Base-by-base conservation (phyloP, 2,329 filamentous ascomycete genomes). In the Sphaerulina vaccinii region DNA sequence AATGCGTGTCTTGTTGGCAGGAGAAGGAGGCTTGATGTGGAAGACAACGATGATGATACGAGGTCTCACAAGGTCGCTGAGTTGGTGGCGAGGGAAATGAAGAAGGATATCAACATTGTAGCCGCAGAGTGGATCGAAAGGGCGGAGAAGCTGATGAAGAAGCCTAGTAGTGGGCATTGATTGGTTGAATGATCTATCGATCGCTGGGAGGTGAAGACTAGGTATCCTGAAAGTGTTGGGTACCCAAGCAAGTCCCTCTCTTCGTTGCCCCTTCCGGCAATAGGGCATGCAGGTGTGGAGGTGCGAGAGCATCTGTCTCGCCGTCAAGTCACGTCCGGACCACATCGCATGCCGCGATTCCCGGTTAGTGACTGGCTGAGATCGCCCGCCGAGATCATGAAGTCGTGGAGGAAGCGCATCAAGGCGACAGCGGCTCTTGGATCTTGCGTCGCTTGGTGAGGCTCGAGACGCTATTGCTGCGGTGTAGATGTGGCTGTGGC, bases 1-100 rank as follows among this genome's bases (percentile, higher is more conserved):
- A 97, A 97, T 69, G 83, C 85, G 15, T 89, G 85, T 1, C 75
- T 99, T 23, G 67, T 97, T 35, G 91, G 91, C 3, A 79, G 88
- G 24, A 71, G 65, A 15, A 15, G 27, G 23, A 24, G 15, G 8
- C 18, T 19, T 8, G 29, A 33, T 8, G 49, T 15, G 15, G 27
- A 23, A 29, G 21, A 16, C 7, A 39, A 49, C 19, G 46, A 46
- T 8, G 27, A 39, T n/a, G 15, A 16, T 18, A 23, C 13, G 27
- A 27, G n/a, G 10, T 37, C 80, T 80, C n/a, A 75, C 79, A n/a
- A 82, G 57, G 80, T 87, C 6, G 71, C 75, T 52, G 80, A 80
- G 58, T 68, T 95, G 45, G 76, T 88, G 41, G 81, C 82, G 49
- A 68, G 72, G 33, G 79, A 82, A 37, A 70, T 72, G 60, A 73